Evolutionary conservation across 495 filamentous ascomycete genomes (phyloP), one percentile per base, ranked within the genome.

Genomic region (Tuber borchii): DNA sequence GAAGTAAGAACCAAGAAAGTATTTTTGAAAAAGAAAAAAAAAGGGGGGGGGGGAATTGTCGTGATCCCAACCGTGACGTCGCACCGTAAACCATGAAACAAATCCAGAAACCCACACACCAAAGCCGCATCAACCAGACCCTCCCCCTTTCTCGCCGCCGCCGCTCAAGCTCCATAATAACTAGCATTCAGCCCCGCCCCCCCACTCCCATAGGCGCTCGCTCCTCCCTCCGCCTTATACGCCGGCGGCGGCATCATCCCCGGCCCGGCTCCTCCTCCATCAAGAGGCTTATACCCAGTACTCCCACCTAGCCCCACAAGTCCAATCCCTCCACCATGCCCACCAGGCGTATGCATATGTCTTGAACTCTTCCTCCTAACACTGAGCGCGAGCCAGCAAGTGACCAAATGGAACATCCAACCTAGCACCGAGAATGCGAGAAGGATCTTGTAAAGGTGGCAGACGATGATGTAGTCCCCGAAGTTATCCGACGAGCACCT

Each of bases 371-470:
- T 65, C 56, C n/a, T 16, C n/a, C 56, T 5, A 14, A 65, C 56
- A 34, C 14, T 16, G 26, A 34, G 34, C 12, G 26, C 56, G 14
- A 65, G 56, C 26, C 56, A 65, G 4, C 12, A 65, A 31, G 56
- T 34, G 31, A 3, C 56, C 26, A 34, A 16, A 43, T 37, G 44
- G 14, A 68, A 71, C 68, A 79, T 71, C 76, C 78, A 79, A 40
- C 31, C 48, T 10, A 79, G 42, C n/a, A n/a, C 2, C 39, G 73
- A 72, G 46, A 83, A 83, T 14, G 78, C 79, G 71, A 81, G 71
- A 6, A 83, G 69, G 34, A 45, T 14, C 65, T 83, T 83, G 76
- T 76, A 83, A n/a, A 83, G 45, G 51, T 83, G 76, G 42, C 81
- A 83, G n/a, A 83, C 72, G 39, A 26, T 45, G 70, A 81, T 79